Base-by-base conservation (phyloP, 2,329 filamentous ascomycete genomes). In the Emmonsiellopsis sp. region DNA sequence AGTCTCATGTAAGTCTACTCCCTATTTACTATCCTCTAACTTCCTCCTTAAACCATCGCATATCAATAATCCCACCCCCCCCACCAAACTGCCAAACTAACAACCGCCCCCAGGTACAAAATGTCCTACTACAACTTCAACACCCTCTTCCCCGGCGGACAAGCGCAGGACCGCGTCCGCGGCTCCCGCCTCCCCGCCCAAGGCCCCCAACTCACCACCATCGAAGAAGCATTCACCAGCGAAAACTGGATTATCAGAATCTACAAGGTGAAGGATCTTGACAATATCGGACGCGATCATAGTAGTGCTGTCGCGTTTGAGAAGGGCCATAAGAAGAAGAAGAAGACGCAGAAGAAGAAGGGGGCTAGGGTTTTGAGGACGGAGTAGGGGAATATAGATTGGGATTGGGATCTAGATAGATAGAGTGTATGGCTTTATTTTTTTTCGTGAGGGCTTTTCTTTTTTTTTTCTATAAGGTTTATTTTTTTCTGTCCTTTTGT, bases 181-280 rank as follows among this genome's bases (percentile, higher is more conserved):
- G 84, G 85, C 60, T 80, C 82, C 38, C 82, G 81, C 56, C 76
- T 97, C 50, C 94, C 93, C n/a, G 83, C 89, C 10, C 80, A 90
- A 61, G 86, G 89, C 1, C 93, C 93, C 7, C 81, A 87, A 57
- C 84, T 98, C 55, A 89, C 86, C 72, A 93, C 86, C 4, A 74
- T 98, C 46, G 93, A 98, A 70, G 93, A 98, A 75, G 93, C 93
- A 8, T 98, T 95, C 71, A 98, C 94, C 53, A 95, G 89, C 66
- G 93, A 98, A 79, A 98, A 98, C 80, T 98, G 93, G 93, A 98
- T 98, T 71, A 97, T 98, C 69, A 83, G 93, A 59, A 96, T 98
- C 67, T 98, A 96, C 81, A 98, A 98, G 80, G 93, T 98, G 75
- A 98, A 98, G 78, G 91, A 95, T 65, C 84, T 96, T 55, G 93